Percentiles rank a stretch among this genome's conserved stretches.
Evolutionary conservation across 805 yeast genomes (phyloP).

Genomic region (Metschnikowia borealis): DNA sequence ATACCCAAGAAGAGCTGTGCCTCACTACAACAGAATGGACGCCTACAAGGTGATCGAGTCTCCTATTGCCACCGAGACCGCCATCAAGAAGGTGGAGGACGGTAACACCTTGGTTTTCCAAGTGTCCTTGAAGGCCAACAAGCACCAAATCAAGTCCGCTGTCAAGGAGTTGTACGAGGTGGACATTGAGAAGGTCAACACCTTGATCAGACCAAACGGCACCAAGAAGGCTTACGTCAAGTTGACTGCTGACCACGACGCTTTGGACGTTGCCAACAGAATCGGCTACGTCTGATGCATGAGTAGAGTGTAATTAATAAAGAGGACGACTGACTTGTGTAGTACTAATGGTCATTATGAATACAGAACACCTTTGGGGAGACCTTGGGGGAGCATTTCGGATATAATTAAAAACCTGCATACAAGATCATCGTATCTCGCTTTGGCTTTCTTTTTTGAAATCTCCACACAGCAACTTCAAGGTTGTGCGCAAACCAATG

Average conservation of each 20-base stretch:
- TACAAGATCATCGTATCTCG: too few species aligned
- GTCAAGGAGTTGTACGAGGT: conserved; percentile 98
- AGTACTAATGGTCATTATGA: neutral
- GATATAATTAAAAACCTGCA: too few species aligned
- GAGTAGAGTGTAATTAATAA: conserved; percentile 18
- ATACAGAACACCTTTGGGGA: too few species aligned
- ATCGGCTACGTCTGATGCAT: conserved; percentile 89
- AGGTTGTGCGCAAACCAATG: too few species aligned
- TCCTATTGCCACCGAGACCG: conserved; percentile 97
- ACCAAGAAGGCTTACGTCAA: conserved; percentile 99
- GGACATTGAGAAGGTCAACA: conserved; percentile 90
- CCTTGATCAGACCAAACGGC: conserved; percentile 98
- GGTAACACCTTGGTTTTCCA: conserved; percentile 99
- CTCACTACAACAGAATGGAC: conserved; percentile 96
- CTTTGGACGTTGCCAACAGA: conserved; percentile 99
- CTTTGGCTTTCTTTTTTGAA: too few species aligned
- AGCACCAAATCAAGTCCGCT: conserved; percentile 96
- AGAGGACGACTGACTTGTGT: conserved; percentile 13
- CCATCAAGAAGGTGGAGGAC: conserved; percentile 99
- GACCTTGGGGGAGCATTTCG: too few species aligned
- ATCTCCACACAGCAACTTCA: too few species aligned
- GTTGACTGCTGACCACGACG: conserved; percentile 98
- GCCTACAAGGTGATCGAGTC: conserved; percentile 90
- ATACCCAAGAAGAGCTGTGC: conserved; percentile 92
- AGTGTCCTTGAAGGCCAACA: conserved; percentile 96